Conservation (phyloP, 2,329 filamentous ascomycete genomes). For the Alternaria sp. region DNA sequence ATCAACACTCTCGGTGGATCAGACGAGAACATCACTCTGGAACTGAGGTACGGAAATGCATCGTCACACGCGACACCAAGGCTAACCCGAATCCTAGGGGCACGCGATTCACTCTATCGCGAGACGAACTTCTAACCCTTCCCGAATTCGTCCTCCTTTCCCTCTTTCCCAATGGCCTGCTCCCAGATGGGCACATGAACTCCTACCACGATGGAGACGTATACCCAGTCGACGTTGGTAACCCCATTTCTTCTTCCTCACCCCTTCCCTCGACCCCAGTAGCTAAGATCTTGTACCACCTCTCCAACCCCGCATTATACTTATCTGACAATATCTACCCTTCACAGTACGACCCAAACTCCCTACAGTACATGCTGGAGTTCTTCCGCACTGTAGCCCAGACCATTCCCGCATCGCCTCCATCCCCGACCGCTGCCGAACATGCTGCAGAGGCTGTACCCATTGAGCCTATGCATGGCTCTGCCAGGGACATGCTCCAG, state of each 20-base stretch:
- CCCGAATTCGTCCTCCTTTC: constrained; percentile 97
- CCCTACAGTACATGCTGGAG: constrained; percentile 98
- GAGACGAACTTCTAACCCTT: constrained; percentile 92
- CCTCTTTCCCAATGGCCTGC: constrained; percentile 97
- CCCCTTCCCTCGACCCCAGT: constrained; percentile 43
- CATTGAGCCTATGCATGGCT: constrained; percentile 75
- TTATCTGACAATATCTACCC: constrained; percentile 62
- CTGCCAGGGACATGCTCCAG: constrained; percentile 78
- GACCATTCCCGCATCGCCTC: constrained; percentile 80
- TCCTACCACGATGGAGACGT: constrained; percentile 91
- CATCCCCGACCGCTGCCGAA: constrained; percentile 63
- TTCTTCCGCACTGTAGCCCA: constrained; percentile 97
- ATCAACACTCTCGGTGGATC: constrained; percentile 87
- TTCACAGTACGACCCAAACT: constrained; percentile 90
- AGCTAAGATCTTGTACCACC: constrained; percentile 49
- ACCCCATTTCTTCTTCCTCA: constrained; percentile 42
- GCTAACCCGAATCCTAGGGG: constrained; percentile 65
- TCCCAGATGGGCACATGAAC: constrained; percentile 95
- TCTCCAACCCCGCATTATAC: constrained; percentile 57
- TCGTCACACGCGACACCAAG: background rate
- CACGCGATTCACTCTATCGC: constrained; percentile 88
- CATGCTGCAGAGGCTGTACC: constrained; percentile 62
- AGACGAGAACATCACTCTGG: constrained; percentile 94
- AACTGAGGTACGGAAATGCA: constrained; percentile 75
- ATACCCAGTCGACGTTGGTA: constrained; percentile 94